Conservation (phyloP, 306 rosid genomes). For the Comarum palustre region DNA sequence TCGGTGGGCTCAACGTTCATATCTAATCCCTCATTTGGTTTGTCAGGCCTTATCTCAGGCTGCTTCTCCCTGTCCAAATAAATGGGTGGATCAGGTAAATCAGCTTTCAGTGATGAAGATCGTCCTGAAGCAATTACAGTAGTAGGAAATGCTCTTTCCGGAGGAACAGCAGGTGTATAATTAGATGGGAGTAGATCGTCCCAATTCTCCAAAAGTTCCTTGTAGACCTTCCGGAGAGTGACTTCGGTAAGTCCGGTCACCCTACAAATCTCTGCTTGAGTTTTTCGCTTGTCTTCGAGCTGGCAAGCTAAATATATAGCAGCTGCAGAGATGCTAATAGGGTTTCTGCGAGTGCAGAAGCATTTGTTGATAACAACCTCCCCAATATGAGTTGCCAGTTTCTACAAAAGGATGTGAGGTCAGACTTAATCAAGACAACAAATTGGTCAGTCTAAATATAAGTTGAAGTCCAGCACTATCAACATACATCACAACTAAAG, state of each 20-base stretch:
- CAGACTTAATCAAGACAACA: background rate
- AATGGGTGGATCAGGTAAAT: slow-evolving; percentile 43
- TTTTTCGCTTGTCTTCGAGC: slow-evolving; percentile 97
- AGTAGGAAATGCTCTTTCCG: slow-evolving; percentile 94
- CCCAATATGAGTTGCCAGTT: slow-evolving; percentile 92
- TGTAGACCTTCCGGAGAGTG: slow-evolving; percentile 90
- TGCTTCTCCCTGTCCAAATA: slow-evolving; percentile 61
- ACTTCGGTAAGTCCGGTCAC: slow-evolving; percentile 96
- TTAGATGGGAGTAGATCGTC: slow-evolving; percentile 93
- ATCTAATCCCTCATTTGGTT: slow-evolving; percentile 46
- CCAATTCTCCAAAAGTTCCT: slow-evolving; percentile 95
- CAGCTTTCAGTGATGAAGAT: slow-evolving; percentile 60
- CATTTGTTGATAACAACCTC: slow-evolving; percentile 98
- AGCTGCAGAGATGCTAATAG: slow-evolving; percentile 94
- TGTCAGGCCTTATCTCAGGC: slow-evolving; percentile 47
- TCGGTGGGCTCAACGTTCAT: slow-evolving; percentile 39
- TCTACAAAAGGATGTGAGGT: slow-evolving; percentile 41
- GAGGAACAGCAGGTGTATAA: slow-evolving; percentile 97
- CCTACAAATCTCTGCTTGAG: slow-evolving; percentile 95
- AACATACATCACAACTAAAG: background rate
- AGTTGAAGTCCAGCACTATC: background rate
- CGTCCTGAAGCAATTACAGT: slow-evolving; percentile 78
- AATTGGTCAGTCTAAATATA: background rate
- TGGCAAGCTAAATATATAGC: slow-evolving; percentile 98
- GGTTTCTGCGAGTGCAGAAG: slow-evolving; percentile 95